Base-by-base conservation (phyloP, 768 basidiomycete genomes). In the Russula emetica region DNA sequence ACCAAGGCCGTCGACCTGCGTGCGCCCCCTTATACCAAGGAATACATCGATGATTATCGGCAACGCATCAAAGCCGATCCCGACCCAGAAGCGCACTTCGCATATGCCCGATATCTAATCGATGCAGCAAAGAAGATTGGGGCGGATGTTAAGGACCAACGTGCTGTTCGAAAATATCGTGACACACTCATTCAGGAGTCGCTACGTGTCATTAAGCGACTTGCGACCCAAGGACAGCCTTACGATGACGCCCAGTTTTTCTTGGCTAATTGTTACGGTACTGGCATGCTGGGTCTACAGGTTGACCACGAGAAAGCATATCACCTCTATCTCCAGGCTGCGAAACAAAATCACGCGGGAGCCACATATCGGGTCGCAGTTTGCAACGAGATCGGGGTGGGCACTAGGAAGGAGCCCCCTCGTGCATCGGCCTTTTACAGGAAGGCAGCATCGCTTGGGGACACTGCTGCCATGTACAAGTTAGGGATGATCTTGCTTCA, bases 401-500 rank as follows among this genome's bases (percentile, higher is more conserved):
- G 97, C 34, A 99, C 97, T 1, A 84, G 89, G 69, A 83, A 87
- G 69, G 96, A 98, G 71, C 87, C 87, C 0, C 80, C 86, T 24
- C 84, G 97, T 51, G 97, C 97, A 9, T 87, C 94, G 30, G 88
- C 94, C 5, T 98, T 99, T 73, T 98, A 98, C 77, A 87, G 95
- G 64, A 98, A 98, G 74, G 92, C 97, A 5, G 94, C 94, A 10
- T 94, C 94, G 1, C 78, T 98, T 40, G 95, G 95, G 22, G 97
- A 98, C 74, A 98, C 96, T 0, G 87, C 96, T 30, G 97, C 94
- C 3, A 99, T 98, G 97, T 98, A 97, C 79, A 98, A 98, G 75
- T 85, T 99, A n/a, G 94, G 94, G n/a, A 95, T 97, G 88, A 90
- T 98, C 67, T 81, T 97, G 34, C 80, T 98, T 24, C 84, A 91